Base-by-base conservation (phyloP, 2,329 filamentous ascomycete species). In the Neoarthrinium moseri region DNA sequence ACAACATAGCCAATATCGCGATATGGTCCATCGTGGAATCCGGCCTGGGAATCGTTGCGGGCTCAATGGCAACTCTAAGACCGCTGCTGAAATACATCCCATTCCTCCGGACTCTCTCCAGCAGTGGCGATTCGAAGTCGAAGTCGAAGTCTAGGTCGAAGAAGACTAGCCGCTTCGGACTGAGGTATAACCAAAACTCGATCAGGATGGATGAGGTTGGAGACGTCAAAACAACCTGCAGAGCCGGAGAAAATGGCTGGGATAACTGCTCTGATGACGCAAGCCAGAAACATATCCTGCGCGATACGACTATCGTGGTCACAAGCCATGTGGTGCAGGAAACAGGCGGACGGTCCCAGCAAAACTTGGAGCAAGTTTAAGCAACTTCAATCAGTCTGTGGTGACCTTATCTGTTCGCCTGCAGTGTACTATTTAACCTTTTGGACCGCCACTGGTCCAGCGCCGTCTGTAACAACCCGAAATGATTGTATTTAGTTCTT, bases 11-110 rank as follows among this genome's bases (percentile, higher is more conserved):
- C 10, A 22, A 38, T 13, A 38, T 38, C 17, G 35, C 35, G 17
- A 38, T 38, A 21, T 38, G 35, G 35, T 38, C 35, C 22, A 22
- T 38, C 8, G 35, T 38, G 35, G 35, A 38, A 23, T 38, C 35
- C 17, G 35, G 35, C 35, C 23, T 38, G 17, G 35, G 35, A 4
- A 38, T 38, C n/a, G 26, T 38, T 24, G 35, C 35, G 17, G 35
- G 35, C 10, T 38, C 35, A 15, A 22, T 22, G 8, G 21, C 35
- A 4, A 13, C 35, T n/a, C 20, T 38, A 15, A 20, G 35, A 6
- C 35, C 35, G 20, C 35, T 38, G 6, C 21, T 38, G 12, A 38
- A 26, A 8, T 38, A 38, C n/a, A 38, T 38, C 26, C 35, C 35
- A 26, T 38, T 38, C 35, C 11, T 38, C n/a, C 21, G 35, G n/a